Base-by-base conservation (phyloP, 2,329 filamentous ascomycete species). In the Diaporthe citrichinensis region DNA sequence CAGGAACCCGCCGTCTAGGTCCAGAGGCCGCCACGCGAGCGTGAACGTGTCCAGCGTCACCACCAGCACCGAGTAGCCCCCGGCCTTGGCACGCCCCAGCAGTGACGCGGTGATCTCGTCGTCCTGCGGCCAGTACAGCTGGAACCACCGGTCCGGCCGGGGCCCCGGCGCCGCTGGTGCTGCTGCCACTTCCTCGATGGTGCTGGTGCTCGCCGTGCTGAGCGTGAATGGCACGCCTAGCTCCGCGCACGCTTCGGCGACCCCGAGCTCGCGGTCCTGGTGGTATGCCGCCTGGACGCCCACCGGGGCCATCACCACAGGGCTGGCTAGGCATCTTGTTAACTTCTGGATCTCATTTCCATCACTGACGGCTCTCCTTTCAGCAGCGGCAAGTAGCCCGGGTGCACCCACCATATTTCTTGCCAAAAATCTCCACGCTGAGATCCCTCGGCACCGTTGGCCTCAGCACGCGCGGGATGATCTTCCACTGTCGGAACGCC, bases 11-110 rank as follows among this genome's bases (percentile, higher is more conserved):
- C 88, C 87, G 77, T 94, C 92, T 6, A 95, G 87, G 80, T 95
- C 93, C 0, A 86, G 87, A 0, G 93, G 93, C 51, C 94, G 87
- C 93, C 93, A 95, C 0, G 89, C 89, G 49, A 95, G 86, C 17
- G 88, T 88, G 83, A 91, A 94, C 0, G 93, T 95, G 82, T 95
- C 94, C 0, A 95, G 86, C 0, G 94, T 95, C 0, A 95, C 91
- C 9, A 95, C 90, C 0, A 95, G 86, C 0, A 91, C 92, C 46
- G 87, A 88, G 83, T 88, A 95, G 1, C 93, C 93, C 44, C 86
- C 88, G 0, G 84, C 85, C 80, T 90, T 91, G 0, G 93, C 94
- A 0, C 93, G 88, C 1, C 83, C 80, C 6, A 95, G 86, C 23
- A 95, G 84, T 1, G 90, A 93, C 0, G 88, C 84, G 0, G 93